Evolutionary conservation across 306 rosid genomes (phyloP).

Genomic region (Geum urbanum): DNA sequence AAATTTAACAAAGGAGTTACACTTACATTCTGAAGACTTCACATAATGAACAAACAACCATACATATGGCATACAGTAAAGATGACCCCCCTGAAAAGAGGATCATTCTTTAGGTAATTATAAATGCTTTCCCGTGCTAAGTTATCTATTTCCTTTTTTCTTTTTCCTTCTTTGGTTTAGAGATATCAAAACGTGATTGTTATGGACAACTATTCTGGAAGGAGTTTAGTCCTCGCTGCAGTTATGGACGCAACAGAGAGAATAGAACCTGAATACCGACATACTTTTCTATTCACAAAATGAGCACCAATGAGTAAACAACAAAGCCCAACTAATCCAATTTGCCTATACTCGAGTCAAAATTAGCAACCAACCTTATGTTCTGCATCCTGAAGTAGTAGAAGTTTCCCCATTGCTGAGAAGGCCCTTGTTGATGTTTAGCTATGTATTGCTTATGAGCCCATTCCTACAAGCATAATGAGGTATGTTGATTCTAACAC

Average conservation of each 20-base stretch:
- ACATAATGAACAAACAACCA: neutral
- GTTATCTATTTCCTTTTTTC: neutral
- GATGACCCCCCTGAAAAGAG: neutral
- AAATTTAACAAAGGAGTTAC: neutral
- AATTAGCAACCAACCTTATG: conserved; percentile 58
- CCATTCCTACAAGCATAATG: conserved; percentile 66
- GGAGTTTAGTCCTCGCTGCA: neutral
- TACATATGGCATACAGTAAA: neutral
- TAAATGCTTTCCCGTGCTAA: neutral
- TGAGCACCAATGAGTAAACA: neutral
- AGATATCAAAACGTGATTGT: neutral
- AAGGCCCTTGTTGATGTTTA: conserved; percentile 98
- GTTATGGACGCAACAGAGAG: neutral
- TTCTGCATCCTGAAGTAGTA: conserved; percentile 95
- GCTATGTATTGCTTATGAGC: conserved; percentile 98
- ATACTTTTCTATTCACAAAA: neutral
- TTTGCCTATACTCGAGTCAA: neutral
- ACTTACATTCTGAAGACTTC: neutral
- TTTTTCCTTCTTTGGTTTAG: neutral
- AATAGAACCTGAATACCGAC: neutral
- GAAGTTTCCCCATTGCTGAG: conserved; percentile 99
- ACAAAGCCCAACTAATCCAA: neutral
- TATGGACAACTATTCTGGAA: neutral
- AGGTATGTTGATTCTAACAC: conserved; percentile 21
- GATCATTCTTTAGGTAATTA: neutral